phyloP scores from a whole-genome alignment of 768 basidiomycete species.

The Podaxis pistillaris region DNA sequence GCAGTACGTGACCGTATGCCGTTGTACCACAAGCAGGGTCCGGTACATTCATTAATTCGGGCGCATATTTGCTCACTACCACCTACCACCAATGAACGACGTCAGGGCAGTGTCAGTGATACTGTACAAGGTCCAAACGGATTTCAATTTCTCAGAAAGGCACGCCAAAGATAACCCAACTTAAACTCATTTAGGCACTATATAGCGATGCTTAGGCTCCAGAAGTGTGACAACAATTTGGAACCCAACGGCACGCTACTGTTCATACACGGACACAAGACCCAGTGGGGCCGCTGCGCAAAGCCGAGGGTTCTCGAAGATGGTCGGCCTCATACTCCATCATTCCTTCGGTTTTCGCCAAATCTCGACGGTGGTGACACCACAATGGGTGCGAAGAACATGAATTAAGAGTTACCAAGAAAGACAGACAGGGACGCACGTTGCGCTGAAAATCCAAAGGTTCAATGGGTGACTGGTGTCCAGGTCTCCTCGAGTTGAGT shows the following conservation, averaged over 20 bases:
- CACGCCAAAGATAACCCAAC: not conserved
- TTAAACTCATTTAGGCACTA: not conserved
- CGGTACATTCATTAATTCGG: no score
- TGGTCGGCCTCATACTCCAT: not conserved
- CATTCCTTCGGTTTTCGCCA: not conserved
- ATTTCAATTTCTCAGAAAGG: not conserved
- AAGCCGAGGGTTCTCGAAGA: not conserved
- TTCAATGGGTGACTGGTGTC: not conserved
- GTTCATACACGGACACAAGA: not conserved
- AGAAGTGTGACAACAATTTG: not conserved
- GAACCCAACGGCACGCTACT: not conserved
- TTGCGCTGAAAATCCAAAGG: not conserved
- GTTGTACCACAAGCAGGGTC: no score
- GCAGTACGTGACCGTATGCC: no score
- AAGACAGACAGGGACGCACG: not conserved
- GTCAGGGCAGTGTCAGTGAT: not conserved
- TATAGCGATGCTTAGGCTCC: not conserved
- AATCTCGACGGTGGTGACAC: not conserved
- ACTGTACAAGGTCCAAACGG: not conserved
- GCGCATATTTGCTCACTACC: not conserved
- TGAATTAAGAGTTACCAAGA: not conserved
- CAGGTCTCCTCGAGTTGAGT: not conserved
- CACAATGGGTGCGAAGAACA: not conserved
- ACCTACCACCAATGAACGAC: not conserved
- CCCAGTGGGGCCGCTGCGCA: not conserved